Base-by-base conservation (phyloP, 441 rosid species). In the Populus hybrid region DNA sequence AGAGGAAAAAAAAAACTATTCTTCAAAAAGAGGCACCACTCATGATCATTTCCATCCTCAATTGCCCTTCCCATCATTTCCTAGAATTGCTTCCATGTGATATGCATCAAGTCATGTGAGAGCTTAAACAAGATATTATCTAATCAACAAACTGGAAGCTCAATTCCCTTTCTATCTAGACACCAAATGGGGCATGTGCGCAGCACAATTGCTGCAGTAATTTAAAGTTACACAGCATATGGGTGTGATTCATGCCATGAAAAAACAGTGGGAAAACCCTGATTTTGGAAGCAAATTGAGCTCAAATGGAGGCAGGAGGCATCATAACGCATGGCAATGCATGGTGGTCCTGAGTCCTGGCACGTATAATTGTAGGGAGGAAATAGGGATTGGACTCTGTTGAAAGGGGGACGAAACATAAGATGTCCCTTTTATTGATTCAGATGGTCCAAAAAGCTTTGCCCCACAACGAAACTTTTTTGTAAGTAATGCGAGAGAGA, bases 71-170 rank as follows among this genome's bases (percentile, higher is more conserved):
- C 76, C 82, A 86, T 88, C 91, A 90, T 86, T 87, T 74, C 87
- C 82, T 74, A 85, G 79, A 77, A 82, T 63, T 79, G 87, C 80
- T 68, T 76, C 85, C 89, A 85, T 84, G 89, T 84, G 91, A 90
- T 81, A 85, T 82, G 77, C 81, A 79, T 66, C 23, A 38, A 64
- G 68, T 6, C 12, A 1, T 61, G 7, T 50, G 11, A 53, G 33
- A 53, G 23, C 20, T 16, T 31, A 21, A 6, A n/a, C 33, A 21
- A 7, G 2, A 68, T 68, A 7, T 11, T 26, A 3, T 10, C 12
- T 33, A 73, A 61, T 61, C 26, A 21, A 9, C 26, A 61, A 53
- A 18, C 20, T 53, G 20, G 8, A 53, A 53, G 6, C 9, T 2
- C 61, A 0, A 1, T 50, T 12, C 53, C 53, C 16, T 45, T 9